A percentile compares a stretch with the other conserved stretches of the same genome.
Evolutionary conservation across 164 flowering plant species (phyloP).

Genomic region (Hamamelis virginiana): DNA sequence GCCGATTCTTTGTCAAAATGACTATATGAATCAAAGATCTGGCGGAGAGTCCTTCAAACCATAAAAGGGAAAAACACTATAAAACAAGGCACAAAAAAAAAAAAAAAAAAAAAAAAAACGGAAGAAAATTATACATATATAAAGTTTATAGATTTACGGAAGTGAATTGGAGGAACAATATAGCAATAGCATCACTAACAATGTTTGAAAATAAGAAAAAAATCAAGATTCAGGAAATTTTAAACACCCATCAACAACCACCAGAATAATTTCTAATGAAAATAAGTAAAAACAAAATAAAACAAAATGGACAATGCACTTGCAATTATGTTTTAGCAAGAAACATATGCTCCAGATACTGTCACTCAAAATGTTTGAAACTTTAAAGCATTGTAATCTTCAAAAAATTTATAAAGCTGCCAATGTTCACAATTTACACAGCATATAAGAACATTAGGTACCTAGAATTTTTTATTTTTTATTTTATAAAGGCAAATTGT

Average conservation of each 20-base stretch:
- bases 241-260: neutral
- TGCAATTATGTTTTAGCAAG: too few species aligned
- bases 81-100: neutral
- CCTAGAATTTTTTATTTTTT: too few species aligned
- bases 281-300: neutral
- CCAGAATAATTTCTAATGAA: neutral
- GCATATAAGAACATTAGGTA: too few species aligned
- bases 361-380: too few species aligned
- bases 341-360: too few species aligned
- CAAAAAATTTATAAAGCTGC: too few species aligned
- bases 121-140: too few species aligned
- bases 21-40: constrained; percentile 73
- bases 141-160: neutral
- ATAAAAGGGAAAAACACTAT: constrained; percentile 1
- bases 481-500: too few species aligned
- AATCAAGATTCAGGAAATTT: neutral
- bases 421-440: too few species aligned
- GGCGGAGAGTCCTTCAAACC: constrained; percentile 73
- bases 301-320: too few species aligned
- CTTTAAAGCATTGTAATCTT: too few species aligned
- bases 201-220: neutral
- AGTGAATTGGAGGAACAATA: neutral
- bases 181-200: neutral
- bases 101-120: neutral
- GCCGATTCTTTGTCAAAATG: constrained; percentile 71